Percentiles rank a stretch among this genome's conserved stretches.
Conservation (phyloP, 139 green algal species). For the Chlorella sp. region DNA sequence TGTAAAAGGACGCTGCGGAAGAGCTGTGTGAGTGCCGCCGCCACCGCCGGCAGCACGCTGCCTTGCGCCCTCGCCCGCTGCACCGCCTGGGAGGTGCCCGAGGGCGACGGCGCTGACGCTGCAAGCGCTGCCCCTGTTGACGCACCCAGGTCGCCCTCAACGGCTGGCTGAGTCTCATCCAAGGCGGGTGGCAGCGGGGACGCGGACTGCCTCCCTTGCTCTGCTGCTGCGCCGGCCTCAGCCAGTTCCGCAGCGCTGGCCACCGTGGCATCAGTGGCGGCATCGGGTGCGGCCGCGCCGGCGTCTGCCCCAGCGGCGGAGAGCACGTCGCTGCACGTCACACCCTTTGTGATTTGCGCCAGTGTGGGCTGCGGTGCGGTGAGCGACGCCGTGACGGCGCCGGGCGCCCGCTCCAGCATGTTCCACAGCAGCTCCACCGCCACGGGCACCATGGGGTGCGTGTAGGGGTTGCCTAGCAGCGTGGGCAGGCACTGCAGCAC, state of each 20-base stretch:
- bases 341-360: neutral
- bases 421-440: slow-evolving; percentile 36
- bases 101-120: neutral
- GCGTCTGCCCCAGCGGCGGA: too few relatives aligned
- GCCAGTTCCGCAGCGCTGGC: neutral
- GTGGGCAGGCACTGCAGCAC: slow-evolving; percentile 19
- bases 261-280: too few relatives aligned
- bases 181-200: too few relatives aligned
- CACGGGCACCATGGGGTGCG: slow-evolving; percentile 5
- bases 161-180: neutral
- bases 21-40: slow-evolving; percentile 14
- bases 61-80: neutral
- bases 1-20: slow-evolving; percentile 8
- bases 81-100: neutral
- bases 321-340: neutral
- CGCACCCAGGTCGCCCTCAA: neutral
- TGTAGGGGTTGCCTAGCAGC: slow-evolving; percentile 15
- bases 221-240: neutral
- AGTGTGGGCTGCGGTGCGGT: neutral
- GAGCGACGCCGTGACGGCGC: neutral
- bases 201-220: neutral
- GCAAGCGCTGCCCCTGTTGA: neutral
- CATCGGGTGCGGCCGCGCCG: too few relatives aligned
- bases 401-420: slow-evolving; percentile 22
- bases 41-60: slow-evolving; percentile 7